Conservation (phyloP, 225 moss, liverwort and hornwort genomes). For the Marchantia polymorpha region DNA sequence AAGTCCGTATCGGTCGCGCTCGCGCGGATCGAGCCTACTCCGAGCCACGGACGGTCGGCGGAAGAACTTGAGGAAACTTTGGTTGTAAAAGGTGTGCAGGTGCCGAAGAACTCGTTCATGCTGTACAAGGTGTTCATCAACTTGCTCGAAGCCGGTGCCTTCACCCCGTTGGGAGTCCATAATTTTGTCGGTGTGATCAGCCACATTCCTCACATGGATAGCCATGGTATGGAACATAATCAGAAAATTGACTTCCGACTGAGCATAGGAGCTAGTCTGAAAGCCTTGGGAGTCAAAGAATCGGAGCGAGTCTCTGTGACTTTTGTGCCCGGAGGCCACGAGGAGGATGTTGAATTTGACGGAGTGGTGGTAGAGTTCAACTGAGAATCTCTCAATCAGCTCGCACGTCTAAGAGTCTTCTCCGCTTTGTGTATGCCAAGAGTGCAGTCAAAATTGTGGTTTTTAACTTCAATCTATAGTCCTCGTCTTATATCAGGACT, state of each 20-base stretch:
- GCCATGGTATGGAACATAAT: too few species aligned
- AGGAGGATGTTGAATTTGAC: not conserved
- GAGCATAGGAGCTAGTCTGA: not conserved
- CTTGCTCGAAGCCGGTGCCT: constrained; percentile 30
- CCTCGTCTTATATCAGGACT: too few species aligned
- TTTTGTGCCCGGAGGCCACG: not conserved
- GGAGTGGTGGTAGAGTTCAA: not conserved
- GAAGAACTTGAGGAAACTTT: constrained; percentile 35
- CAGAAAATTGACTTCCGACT: not conserved
- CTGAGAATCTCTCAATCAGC: not conserved
- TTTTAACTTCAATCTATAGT: too few species aligned
- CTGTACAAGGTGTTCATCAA: constrained; percentile 48
- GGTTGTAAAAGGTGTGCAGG: constrained; percentile 34
- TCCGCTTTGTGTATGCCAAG: too few species aligned
- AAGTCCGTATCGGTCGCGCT: not conserved
- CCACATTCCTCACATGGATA: not conserved
- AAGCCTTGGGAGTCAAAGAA: not conserved
- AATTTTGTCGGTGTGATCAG: not conserved
- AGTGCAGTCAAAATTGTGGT: too few species aligned
- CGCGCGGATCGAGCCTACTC: constrained; percentile 6
- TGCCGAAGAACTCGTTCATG: constrained; percentile 23
- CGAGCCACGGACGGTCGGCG: not conserved
- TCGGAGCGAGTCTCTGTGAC: not conserved
- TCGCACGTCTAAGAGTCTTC: too few species aligned
- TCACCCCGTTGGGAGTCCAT: not conserved